Conservation (phyloP, 306 rosid genomes). For the Urtica urens region DNA sequence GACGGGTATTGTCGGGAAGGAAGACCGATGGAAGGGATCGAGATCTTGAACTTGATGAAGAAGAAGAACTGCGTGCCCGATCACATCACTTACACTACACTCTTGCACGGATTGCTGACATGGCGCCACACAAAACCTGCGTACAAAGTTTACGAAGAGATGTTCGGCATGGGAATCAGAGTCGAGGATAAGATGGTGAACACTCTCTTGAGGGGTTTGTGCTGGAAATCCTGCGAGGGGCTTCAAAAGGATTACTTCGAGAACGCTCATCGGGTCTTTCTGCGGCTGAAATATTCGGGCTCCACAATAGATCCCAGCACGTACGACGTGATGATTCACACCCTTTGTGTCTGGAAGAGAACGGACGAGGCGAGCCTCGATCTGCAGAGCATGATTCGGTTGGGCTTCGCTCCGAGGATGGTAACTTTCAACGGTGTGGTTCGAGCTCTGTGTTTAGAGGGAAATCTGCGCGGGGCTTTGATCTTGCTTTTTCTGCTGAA, state of each 20-base stretch:
- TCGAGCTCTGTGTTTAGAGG: constrained; percentile 39
- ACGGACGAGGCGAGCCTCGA: constrained; percentile 28
- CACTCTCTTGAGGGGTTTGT: constrained; percentile 43
- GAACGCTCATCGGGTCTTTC: constrained; percentile 42
- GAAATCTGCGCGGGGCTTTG: constrained; percentile 35
- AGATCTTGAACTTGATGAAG: constrained; percentile 49
- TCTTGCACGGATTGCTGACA: constrained; percentile 59
- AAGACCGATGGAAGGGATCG: constrained; percentile 44
- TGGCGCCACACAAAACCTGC: constrained; percentile 45
- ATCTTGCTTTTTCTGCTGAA: constrained; percentile 25
- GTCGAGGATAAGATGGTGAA: constrained; percentile 43
- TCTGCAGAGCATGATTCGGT: constrained; percentile 35
- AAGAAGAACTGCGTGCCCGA: constrained; percentile 45
- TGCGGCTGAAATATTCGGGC: constrained; percentile 33
- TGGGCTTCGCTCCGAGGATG: constrained; percentile 28
- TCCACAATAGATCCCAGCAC: constrained; percentile 30
- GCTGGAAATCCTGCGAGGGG: constrained; percentile 32
- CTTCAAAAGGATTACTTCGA: constrained; percentile 28
- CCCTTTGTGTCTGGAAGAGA: constrained; percentile 29
- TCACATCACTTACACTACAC: constrained; percentile 44
- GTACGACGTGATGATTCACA: constrained; percentile 32
- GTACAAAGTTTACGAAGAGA: constrained; percentile 34
- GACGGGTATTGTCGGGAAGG: constrained; percentile 74
- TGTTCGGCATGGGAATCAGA: constrained; percentile 40
- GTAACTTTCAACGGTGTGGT: constrained; percentile 28